A percentile compares a stretch with the other conserved stretches of the same genome.
Conservation (phyloP, 257 asterid species). For the Solanum sejunctum region DNA sequence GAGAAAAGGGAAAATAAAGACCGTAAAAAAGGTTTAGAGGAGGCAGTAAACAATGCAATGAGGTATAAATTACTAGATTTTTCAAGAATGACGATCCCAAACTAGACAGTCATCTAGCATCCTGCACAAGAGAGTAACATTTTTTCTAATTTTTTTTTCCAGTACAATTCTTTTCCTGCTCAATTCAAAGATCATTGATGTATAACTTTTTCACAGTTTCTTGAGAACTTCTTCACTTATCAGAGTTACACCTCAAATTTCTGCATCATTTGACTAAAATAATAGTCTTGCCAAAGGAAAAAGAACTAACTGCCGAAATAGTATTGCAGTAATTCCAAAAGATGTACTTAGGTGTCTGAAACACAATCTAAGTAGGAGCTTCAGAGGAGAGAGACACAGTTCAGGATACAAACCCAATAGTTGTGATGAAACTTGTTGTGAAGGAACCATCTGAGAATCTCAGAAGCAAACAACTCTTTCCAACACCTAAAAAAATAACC, state of each 20-base stretch:
- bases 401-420: slow-evolving; percentile 55
- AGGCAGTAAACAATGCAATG: not conserved
- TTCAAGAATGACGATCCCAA: not conserved
- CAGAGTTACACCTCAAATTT: not conserved
- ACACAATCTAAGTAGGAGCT: not conserved
- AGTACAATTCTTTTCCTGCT: not conserved
- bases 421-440: slow-evolving; percentile 69
- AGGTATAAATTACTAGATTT: not conserved
- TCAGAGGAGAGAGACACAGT: not conserved
- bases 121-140: not conserved
- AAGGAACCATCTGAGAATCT: slow-evolving; percentile 60
- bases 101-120: not conserved
- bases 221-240: not conserved
- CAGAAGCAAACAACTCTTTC: slow-evolving; percentile 27
- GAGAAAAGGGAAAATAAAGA: not conserved
- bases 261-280: not conserved
- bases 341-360: not conserved
- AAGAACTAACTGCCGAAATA: not conserved
- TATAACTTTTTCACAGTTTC: not conserved
- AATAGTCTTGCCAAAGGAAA: not conserved
- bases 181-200: not conserved
- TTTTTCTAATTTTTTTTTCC: not conserved
- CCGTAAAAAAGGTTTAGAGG: not conserved
- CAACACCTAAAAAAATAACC: slow-evolving; percentile 21
- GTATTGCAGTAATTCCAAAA: not conserved